Evolutionary conservation across 1,139 yeast genomes (phyloP), one percentile per base, ranked within the genome.

Genomic region (Candida sanyaensis): DNA sequence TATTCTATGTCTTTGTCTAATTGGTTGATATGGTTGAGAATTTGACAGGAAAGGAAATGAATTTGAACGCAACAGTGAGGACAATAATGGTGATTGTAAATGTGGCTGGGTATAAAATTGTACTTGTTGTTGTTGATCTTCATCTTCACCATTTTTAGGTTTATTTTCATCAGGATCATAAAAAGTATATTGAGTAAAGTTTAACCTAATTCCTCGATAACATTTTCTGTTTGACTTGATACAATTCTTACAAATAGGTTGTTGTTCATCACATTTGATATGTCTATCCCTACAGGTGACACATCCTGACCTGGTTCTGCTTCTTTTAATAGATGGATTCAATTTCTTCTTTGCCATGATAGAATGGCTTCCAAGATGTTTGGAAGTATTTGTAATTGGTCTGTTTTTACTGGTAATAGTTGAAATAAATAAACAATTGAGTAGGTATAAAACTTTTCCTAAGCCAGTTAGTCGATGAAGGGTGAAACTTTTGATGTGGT

Each of bases 251-350:
- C 80, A 75, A 27, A 74, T 75, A 1, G 80, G 80, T 44, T 64
- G 68, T 50, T 69, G 75, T 56, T 75, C 80, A 53, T 75, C 80
- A 58, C 80, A 75, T 57, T 75, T 75, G 71, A 75, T 73, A 56
- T 75, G 80, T 45, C 80, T 62, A 52, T 75, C 80, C 41, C 80
- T 68, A 57, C 80, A 75, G 10, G 80, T 75, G 45, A 73, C 62
- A 55, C 80, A 75, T 9, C 80, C 80, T 8, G 78, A 73, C 47
- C 80, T 63, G 9, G 79, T 73, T 57, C 77, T 59, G 46, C 68
- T 65, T 50, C 69, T 56, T 45, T 68, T 69, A 32, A 62, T 57
- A 17, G 55, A 49, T 37, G 57, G 51, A 42, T 52, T 48, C 36
- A 50, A 49, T 39, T 56, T 51, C 46, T 50, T 55, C 47, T 51